These are phyloP conservation scores for Atkinsonella hypoxylon DNA, from an alignment of 2,329 filamentous ascomycete genomes.

Conservation along the genomic window DNA sequence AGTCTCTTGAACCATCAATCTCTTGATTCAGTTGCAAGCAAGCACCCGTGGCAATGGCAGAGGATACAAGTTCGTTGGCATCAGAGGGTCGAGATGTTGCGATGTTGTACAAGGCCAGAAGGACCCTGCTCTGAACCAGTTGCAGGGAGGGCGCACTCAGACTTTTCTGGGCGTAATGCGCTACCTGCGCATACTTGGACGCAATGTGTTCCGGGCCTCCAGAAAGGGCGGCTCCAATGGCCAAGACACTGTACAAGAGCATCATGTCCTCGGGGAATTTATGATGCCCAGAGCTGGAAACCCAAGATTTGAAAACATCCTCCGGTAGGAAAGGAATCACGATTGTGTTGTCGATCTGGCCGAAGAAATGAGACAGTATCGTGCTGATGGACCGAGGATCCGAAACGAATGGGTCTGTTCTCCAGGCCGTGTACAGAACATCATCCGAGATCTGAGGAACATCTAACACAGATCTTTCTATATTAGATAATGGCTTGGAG, in stretches of 20 bases:
- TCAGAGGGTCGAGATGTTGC: conserved; percentile 46
- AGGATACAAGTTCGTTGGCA: conserved; percentile 52
- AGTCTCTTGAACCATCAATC: conserved; percentile 33
- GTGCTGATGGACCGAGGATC: conserved; percentile 28
- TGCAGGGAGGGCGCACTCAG: conserved; percentile 33
- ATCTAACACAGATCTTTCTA: conserved; percentile 26
- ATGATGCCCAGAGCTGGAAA: conserved; percentile 20
- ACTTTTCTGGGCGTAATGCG: conserved; percentile 38
- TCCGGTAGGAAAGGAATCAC: conserved; percentile 31
- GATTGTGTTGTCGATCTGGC: conserved; percentile 28
- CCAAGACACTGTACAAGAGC: conserved; percentile 33
- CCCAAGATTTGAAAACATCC: conserved; percentile 26
- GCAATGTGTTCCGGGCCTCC: conserved; percentile 25
- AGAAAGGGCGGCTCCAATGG: conserved; percentile 27
- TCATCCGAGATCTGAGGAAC: conserved; percentile 38
- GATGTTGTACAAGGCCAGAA: conserved; percentile 55
- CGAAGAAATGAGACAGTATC: conserved; percentile 30
- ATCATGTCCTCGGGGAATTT: conserved; percentile 32
- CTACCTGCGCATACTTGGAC: conserved; percentile 35
- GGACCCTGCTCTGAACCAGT: conserved; percentile 53
- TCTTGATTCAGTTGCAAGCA: conserved; percentile 55
- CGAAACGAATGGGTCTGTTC: conserved; percentile 35
- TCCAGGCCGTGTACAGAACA: conserved; percentile 36
- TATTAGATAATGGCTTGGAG: conserved; percentile 22
- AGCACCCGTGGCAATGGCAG: conserved; percentile 46